Conservation (phyloP, 2,329 filamentous ascomycete genomes). For the Orbilia brochopaga region DNA sequence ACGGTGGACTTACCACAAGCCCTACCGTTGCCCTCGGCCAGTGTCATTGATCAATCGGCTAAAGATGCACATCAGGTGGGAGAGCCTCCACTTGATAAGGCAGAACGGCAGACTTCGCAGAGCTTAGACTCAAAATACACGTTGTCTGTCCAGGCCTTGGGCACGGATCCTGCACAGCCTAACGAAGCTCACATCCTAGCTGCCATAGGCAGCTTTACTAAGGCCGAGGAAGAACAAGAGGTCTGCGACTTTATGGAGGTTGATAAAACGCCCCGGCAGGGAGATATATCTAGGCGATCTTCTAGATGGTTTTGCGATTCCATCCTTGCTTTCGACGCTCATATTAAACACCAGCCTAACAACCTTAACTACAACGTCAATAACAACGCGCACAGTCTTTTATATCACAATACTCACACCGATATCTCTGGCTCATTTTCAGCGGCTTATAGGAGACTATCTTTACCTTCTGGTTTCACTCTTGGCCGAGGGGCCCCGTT, state of each 20-base stretch:
- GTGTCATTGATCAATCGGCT: constrained; percentile 35
- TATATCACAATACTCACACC: constrained; percentile 32
- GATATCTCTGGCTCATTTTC: constrained; percentile 38
- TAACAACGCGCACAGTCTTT: constrained; percentile 20
- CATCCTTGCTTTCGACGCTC: constrained; percentile 43
- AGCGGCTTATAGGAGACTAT: constrained; percentile 48
- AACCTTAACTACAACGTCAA: constrained; percentile 16
- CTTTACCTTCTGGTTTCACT: constrained; percentile 44
- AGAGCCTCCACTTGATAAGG: constrained; percentile 41
- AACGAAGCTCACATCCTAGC: constrained; percentile 39
- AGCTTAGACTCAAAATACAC: constrained; percentile 44
- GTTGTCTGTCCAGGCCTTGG: constrained; percentile 31
- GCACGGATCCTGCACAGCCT: constrained; percentile 50
- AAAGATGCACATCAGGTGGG: constrained; percentile 38
- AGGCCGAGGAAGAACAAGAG: constrained; percentile 24
- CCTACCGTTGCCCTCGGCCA: constrained; percentile 21
- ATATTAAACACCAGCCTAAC: constrained; percentile 44
- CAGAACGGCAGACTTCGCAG: constrained; percentile 17
- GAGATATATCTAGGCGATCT: constrained; percentile 47
- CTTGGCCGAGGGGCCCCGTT: constrained; percentile 48
- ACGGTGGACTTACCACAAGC: constrained; percentile 26
- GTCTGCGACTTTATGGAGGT: constrained; percentile 33
- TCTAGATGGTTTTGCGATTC: constrained; percentile 48
- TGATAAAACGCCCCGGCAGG: constrained; percentile 49
- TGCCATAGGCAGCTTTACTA: constrained; percentile 46